Evolutionary conservation across 2,329 filamentous ascomycete genomes (phyloP).

Genomic region (Diaporthe citrichinensis): DNA sequence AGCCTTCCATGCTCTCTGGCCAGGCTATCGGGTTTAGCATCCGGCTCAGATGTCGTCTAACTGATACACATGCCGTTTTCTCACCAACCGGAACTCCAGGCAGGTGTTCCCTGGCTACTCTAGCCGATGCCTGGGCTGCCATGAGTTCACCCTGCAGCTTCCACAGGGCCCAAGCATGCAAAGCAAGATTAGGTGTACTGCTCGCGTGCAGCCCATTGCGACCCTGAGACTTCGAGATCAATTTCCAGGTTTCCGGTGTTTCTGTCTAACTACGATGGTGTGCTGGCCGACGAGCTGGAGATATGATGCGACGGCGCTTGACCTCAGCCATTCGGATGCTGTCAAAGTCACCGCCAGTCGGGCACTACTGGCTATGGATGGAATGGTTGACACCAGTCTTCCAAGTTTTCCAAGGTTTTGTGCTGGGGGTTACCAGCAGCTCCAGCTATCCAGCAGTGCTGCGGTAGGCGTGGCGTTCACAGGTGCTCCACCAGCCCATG

Average conservation of each 20-base stretch:
- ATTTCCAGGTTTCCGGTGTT: conserved; percentile 28
- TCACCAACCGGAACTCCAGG: conserved; percentile 26
- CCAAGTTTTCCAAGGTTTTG: conserved; percentile 31
- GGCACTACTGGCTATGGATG: conserved; percentile 20
- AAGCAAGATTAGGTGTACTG: conserved; percentile 14
- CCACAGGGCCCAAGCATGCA: conserved; percentile 13
- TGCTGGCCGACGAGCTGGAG: conserved; percentile 1
- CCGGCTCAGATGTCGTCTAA: conserved; percentile 26
- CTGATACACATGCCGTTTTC: conserved; percentile 33
- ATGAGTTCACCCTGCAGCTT: conserved; percentile 34
- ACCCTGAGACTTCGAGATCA: conserved; percentile 26
- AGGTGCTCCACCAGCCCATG: conserved; percentile 20
- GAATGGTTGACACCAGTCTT: conserved; percentile 26
- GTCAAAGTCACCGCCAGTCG: conserved; percentile 27
- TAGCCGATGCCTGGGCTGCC: conserved; percentile 28
- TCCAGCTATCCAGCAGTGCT: conserved; percentile 20
- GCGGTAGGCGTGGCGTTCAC: conserved; percentile 14
- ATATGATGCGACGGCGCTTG: conserved; percentile 25
- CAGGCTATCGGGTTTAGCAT: conserved; percentile 23
- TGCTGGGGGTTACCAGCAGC: not conserved
- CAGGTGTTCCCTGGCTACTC: conserved; percentile 23
- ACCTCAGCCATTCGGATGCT: conserved; percentile 17
- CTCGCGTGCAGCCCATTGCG: conserved; percentile 26
- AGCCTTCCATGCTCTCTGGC: conserved; percentile 1
- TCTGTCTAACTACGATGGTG: conserved; percentile 10